Base-by-base conservation (phyloP, 331 rosid species). In the Dryas integrifolia region DNA sequence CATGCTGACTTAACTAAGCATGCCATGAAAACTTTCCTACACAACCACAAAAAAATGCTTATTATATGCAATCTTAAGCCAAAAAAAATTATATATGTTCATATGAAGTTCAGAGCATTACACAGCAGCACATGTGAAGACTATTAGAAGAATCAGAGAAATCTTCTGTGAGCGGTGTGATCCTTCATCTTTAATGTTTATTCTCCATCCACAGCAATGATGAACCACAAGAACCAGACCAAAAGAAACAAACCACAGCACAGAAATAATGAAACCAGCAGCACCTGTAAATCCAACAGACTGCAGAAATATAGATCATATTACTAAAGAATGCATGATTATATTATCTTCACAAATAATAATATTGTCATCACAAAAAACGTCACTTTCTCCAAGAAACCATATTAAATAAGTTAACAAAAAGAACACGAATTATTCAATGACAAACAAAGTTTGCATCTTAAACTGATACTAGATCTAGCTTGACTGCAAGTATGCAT, bases 241-340 rank as follows among this genome's bases (percentile, higher is more conserved):
- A 76, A 95, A 95, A 38, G 88, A 82, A 78, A 95, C 21, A 73
- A 95, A 88, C 99, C 99, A 95, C 13, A 95, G 56, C 58, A 87
- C 30, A 9, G 99, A 82, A 80, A 95, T 94, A 83, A 95, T 56
- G 67, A 95, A 92, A 76, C 92, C 99, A 65, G 89, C 82, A 0
- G 86, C 89, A 50, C 98, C 99, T 1, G 96, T 95, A 81, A 95
- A 95, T 76, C 93, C 99, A 84, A 95, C 99, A 16, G 99, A 95
- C 99, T 95, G 86, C 83, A 81, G 49, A 70, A 15, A 82, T 13
- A 70, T 11, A 30, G 57, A 72, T 5, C 15, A 16, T n/a, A 9
- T 72, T 58, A 58, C 12, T 0, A 58, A 6, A 11, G 24, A 24
- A 46, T 30, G 5, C 1, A 8, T 62, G 16, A 45, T 4, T 15